phyloP scores from a whole-genome alignment of 2,329 filamentous ascomycete species.

The Claviceps monticola region DNA sequence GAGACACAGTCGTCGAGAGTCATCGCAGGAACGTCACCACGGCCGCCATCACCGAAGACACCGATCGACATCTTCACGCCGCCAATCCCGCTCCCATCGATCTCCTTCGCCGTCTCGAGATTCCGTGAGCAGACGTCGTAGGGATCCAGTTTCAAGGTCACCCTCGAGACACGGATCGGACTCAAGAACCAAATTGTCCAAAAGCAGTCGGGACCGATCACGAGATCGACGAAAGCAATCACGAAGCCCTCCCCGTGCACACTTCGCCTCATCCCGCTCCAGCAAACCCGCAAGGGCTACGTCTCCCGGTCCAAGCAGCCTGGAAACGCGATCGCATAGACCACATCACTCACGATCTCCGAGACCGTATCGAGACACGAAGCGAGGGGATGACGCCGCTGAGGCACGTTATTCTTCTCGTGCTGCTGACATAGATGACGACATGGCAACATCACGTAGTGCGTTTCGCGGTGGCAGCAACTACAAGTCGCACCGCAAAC shows the following conservation, averaged over 20 bases:
- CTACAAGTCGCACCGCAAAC: constrained; percentile 22
- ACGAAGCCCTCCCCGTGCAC: constrained; percentile 5
- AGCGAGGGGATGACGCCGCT: constrained; percentile 15
- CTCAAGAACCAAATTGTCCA: not conserved
- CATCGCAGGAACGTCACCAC: constrained; percentile 19
- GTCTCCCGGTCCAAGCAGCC: constrained; percentile 3
- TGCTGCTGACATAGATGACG: constrained; percentile 37
- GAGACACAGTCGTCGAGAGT: constrained; percentile 17
- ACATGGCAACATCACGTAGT: constrained; percentile 30
- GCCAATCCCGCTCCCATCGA: constrained; percentile 14
- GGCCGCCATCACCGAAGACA: constrained; percentile 6
- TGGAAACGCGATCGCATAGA: not conserved
- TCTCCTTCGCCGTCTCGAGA: constrained; percentile 15
- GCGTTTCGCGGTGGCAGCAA: constrained; percentile 29
- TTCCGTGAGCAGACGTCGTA: constrained; percentile 9
- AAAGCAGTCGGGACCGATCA: constrained; percentile 1
- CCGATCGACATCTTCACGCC: constrained; percentile 15
- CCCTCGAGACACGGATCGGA: constrained; percentile 7
- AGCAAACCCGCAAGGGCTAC: constrained; percentile 8
- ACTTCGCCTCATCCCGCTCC: constrained; percentile 12
- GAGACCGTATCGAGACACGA: constrained; percentile 13
- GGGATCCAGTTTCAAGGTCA: constrained; percentile 14
- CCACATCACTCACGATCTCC: constrained; percentile 15
- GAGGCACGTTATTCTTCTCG: constrained; percentile 28
- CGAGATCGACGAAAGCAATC: constrained; percentile 5